Percentiles rank a stretch among this genome's conserved stretches.
These are phyloP conservation scores for Alternaria incomplexa DNA, from an alignment of 2,329 filamentous ascomycete genomes.

Conservation along the genomic window DNA sequence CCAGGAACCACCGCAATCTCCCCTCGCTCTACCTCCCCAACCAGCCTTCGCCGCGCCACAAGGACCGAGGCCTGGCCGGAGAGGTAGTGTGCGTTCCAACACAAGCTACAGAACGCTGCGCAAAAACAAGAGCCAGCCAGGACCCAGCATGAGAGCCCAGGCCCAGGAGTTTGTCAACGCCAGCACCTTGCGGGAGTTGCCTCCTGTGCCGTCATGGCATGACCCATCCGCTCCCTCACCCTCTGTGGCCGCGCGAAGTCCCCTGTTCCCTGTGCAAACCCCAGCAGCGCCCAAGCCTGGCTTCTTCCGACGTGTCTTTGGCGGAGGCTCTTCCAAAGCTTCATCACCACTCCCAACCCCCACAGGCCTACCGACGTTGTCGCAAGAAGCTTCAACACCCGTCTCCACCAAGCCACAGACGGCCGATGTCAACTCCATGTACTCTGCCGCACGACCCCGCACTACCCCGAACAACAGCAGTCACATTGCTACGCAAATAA, in stretches of 20 bases:
- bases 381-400: conserved; percentile 26
- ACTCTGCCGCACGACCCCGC: conserved; percentile 43
- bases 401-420: conserved; percentile 26
- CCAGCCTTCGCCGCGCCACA: conserved; percentile 48
- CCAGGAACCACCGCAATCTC: conserved; percentile 51
- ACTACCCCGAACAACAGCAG: conserved; percentile 50
- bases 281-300: conserved; percentile 70
- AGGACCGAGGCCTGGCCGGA: conserved; percentile 56
- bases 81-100: conserved; percentile 65
- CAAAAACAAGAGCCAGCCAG: conserved; percentile 52
- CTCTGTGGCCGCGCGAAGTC: conserved; percentile 60
- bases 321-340: conserved; percentile 65
- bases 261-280: conserved; percentile 46
- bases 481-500: conserved; percentile 57
- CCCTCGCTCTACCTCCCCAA: conserved; percentile 46
- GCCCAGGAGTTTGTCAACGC: conserved; percentile 58
- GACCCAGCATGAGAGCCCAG: conserved; percentile 52
- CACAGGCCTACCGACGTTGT: conserved; percentile 17
- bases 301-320: conserved; percentile 94
- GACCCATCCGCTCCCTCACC: conserved; percentile 61
- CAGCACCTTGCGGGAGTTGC: conserved; percentile 51
- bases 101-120: conserved; percentile 53
- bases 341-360: conserved; percentile 36
- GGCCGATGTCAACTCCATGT: conserved; percentile 37
- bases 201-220: conserved; percentile 53